Evolutionary conservation across 176 grass and related monocot species (phyloP).

Genomic region (Puccinellia tenuiflora): DNA sequence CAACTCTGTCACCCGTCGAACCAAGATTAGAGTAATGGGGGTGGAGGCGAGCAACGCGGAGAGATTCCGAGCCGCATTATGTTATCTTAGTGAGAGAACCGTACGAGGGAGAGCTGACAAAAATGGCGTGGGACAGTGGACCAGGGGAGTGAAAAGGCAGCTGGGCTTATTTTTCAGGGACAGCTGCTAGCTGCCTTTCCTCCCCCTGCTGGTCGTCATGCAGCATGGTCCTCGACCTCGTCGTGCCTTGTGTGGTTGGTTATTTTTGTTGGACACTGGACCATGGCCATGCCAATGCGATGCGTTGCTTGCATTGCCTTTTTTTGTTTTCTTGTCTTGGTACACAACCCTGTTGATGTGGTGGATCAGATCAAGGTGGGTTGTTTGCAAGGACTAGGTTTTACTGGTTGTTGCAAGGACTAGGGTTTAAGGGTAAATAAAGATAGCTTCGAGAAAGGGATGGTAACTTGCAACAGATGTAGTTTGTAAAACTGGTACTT

Average conservation of each 20-base stretch:
- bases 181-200: not conserved
- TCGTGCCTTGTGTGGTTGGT: not conserved
- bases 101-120: constrained; percentile 26
- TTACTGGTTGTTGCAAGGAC: not conserved
- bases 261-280: not conserved
- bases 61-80: not conserved
- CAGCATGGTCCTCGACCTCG: not conserved
- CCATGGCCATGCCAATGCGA: not conserved
- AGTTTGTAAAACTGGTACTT: too few relatives aligned
- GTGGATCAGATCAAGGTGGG: not conserved
- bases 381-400: not conserved
- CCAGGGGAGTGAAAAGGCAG: not conserved
- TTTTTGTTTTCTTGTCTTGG: not conserved
- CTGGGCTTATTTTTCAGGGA: not conserved
- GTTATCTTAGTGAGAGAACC: not conserved
- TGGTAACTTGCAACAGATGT: not conserved
- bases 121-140: constrained; percentile 17
- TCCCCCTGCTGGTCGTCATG: too few relatives aligned
- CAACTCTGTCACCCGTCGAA: constrained; percentile 10
- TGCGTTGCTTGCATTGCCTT: not conserved
- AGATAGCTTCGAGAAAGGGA: not conserved
- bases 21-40: not conserved
- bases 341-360: not conserved
- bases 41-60: not conserved
- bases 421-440: not conserved